Conservation (phyloP, 2,329 filamentous ascomycete genomes). For the Paraconiothyrium sp. region DNA sequence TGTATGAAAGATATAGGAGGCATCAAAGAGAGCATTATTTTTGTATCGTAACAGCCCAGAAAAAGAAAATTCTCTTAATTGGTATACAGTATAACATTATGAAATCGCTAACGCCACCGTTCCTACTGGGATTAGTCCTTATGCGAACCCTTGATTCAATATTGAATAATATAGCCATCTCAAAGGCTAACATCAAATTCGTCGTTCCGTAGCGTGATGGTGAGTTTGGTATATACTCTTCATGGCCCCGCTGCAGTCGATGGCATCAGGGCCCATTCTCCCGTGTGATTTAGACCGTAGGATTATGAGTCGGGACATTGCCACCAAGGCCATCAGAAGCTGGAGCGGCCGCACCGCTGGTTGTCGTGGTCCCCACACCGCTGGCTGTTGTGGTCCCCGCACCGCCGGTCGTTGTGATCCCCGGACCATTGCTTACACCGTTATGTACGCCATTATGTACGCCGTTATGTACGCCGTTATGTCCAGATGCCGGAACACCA, state of each 20-base stretch:
- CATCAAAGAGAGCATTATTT: too few species aligned
- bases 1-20: too few species aligned
- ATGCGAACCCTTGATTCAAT: too few species aligned
- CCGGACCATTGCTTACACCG: background rate
- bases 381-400: background rate
- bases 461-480: background rate
- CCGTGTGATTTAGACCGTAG: background rate
- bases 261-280: too few species aligned
- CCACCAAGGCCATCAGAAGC: slow-evolving; percentile 1
- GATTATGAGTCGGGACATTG: background rate
- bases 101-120: too few species aligned
- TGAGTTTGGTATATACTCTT: background rate
- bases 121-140: too few species aligned
- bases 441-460: background rate
- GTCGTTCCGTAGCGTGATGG: too few species aligned
- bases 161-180: too few species aligned
- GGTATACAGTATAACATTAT: too few species aligned
- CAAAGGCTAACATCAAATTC: too few species aligned
- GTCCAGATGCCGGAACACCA: slow-evolving; percentile 3
- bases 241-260: background rate
- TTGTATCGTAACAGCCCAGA: too few species aligned
- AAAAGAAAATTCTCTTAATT: too few species aligned
- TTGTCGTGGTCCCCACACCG: background rate
- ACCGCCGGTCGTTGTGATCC: background rate
- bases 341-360: background rate